Conservation (phyloP, 164 flowering plant genomes). For the Kingdonia uniflora region DNA sequence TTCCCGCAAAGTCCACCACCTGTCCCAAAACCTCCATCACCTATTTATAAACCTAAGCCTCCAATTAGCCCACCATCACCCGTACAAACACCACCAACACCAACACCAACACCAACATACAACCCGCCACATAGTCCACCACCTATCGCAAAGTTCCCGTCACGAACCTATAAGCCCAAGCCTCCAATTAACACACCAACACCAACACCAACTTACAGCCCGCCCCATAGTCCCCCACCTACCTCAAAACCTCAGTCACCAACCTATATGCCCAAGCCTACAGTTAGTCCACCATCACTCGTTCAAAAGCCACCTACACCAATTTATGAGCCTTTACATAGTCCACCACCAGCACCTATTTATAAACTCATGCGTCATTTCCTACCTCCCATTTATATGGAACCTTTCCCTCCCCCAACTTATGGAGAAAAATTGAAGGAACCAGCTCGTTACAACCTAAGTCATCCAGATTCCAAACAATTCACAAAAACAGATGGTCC, state of each 20-base stretch:
- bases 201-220: neutral
- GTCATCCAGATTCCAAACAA: no score
- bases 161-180: neutral
- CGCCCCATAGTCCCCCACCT: neutral
- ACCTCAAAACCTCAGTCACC: neutral
- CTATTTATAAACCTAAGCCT: neutral
- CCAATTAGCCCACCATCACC: conserved; percentile 2
- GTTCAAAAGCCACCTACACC: no score
- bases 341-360: neutral
- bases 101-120: neutral
- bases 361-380: neutral
- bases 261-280: no score
- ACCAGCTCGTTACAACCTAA: no score
- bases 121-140: conserved; percentile 2
- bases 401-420: no score
- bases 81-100: neutral
- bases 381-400: no score
- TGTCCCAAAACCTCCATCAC: conserved; percentile 4
- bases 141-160: neutral
- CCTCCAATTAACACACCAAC: no score
- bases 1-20: no score
- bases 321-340: neutral
- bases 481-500: no score
- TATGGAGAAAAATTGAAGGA: no score
- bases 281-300: no score